Evolutionary conservation across 345 rosid species (phyloP).

Genomic region (Euphorbia pulcherrima): DNA sequence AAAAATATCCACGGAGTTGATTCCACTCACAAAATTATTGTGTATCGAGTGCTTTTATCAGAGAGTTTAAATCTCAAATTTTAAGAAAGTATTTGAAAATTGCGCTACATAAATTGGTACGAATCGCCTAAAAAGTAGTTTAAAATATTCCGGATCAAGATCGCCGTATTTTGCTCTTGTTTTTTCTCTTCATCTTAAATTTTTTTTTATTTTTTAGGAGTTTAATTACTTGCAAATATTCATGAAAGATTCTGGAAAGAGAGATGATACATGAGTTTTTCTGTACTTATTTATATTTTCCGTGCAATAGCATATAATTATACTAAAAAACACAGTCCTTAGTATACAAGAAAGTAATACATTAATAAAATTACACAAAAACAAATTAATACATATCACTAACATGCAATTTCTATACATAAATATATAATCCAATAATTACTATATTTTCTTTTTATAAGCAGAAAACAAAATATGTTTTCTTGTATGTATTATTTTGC

Average conservation of each 20-base stretch:
- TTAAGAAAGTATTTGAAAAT: too few species aligned
- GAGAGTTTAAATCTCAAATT: too few species aligned
- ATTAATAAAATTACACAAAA: neutral
- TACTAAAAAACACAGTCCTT: conserved; percentile 5
- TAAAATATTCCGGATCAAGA: too few species aligned
- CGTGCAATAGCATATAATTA: neutral
- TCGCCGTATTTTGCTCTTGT: too few species aligned
- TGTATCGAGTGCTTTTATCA: too few species aligned
- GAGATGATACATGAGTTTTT: neutral
- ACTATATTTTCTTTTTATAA: neutral
- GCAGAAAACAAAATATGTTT: neutral
- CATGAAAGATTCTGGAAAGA: conserved; percentile 17
- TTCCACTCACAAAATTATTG: too few species aligned
- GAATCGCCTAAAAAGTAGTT: too few species aligned
- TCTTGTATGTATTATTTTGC: conserved; percentile 21
- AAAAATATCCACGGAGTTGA: too few species aligned
- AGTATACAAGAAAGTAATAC: conserved; percentile 2
- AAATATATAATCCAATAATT: neutral
- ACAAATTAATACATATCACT: conserved; percentile 4
- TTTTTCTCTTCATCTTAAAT: too few species aligned
- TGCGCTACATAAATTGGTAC: too few species aligned
- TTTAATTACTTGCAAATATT: conserved; percentile 11
- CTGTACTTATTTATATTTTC: neutral
- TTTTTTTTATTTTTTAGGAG: neutral
- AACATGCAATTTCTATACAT: too few species aligned